Evolutionary conservation across 2,329 filamentous ascomycete species (phyloP).

Genomic region (Acrodontium crateriforme): DNA sequence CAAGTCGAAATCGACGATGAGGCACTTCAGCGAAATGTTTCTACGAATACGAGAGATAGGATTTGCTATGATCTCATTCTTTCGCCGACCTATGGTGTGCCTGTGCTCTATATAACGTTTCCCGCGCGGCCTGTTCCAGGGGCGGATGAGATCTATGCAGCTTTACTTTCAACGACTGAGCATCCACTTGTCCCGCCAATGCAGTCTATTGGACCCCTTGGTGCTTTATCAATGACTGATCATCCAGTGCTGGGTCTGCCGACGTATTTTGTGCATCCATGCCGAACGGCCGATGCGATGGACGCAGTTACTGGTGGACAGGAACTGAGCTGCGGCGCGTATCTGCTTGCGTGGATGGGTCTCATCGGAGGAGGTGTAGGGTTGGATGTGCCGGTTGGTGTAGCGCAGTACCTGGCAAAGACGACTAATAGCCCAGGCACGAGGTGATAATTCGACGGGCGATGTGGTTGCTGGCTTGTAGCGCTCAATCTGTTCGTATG

Average conservation of each 20-base stretch:
- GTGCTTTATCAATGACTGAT: constrained; percentile 35
- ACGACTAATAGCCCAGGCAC: no score
- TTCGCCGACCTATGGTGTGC: constrained; percentile 32
- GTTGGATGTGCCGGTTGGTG: constrained; percentile 32
- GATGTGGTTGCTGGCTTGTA: no score
- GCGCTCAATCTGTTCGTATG: no score
- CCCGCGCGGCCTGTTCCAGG: constrained; percentile 6
- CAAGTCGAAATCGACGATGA: constrained; percentile 1
- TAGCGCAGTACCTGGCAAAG: constrained; percentile 7
- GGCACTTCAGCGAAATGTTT: background rate
- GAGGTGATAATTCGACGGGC: no score
- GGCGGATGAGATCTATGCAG: constrained; percentile 20
- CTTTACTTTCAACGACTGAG: constrained; percentile 22
- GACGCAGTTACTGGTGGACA: constrained; percentile 32
- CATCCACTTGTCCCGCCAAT: constrained; percentile 19
- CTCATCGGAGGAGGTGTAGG: constrained; percentile 69
- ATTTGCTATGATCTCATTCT: constrained; percentile 27
- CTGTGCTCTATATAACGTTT: constrained; percentile 29
- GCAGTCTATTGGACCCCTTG: constrained; percentile 22
- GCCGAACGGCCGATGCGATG: constrained; percentile 74
- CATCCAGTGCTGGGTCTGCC: constrained; percentile 70
- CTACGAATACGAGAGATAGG: background rate
- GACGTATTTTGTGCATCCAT: constrained; percentile 86
- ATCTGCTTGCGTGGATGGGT: constrained; percentile 83
- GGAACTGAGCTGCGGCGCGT: constrained; percentile 39